Percentiles rank a stretch among this genome's conserved stretches.
These are phyloP conservation scores for Zoysia matrella DNA, from an alignment of 202 grass and related monocot genomes.

Conservation along the genomic window DNA sequence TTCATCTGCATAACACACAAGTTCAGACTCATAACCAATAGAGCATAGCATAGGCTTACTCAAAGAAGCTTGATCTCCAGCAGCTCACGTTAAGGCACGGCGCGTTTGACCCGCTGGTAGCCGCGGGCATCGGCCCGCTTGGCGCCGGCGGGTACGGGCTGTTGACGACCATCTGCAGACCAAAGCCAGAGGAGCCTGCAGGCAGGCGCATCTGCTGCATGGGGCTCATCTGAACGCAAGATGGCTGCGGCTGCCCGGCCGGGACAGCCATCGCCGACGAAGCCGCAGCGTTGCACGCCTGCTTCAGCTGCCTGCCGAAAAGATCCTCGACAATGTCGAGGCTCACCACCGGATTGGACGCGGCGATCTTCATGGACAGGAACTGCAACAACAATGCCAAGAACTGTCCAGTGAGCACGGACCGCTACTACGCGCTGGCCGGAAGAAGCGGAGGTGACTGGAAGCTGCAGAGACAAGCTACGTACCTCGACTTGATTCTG, in stretches of 20 bases:
- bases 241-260: slow-evolving; percentile 52
- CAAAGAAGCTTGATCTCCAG: slow-evolving; percentile 4
- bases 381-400: slow-evolving; percentile 53
- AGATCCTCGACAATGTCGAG: slow-evolving; percentile 75
- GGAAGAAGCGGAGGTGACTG: slow-evolving; percentile 1
- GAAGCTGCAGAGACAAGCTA: neutral
- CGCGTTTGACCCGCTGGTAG: slow-evolving; percentile 38
- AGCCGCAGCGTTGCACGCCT: slow-evolving; percentile 43
- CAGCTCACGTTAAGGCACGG: slow-evolving; percentile 66
- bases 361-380: slow-evolving; percentile 91
- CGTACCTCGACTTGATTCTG: slow-evolving; percentile 58
- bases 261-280: slow-evolving; percentile 40
- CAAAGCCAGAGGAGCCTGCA: slow-evolving; percentile 45
- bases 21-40: too few relatives aligned
- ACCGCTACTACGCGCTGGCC: neutral
- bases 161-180: slow-evolving; percentile 65
- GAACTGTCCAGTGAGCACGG: neutral
- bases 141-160: slow-evolving; percentile 39
- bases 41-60: neutral
- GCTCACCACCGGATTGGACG: slow-evolving; percentile 71
- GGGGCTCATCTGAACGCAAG: slow-evolving; percentile 66
- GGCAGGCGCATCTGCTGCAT: slow-evolving; percentile 56
- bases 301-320: slow-evolving; percentile 66
- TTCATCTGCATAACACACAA: neutral
- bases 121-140: neutral